Percentiles rank a stretch among this genome's conserved stretches.
Evolutionary conservation across 257 asterid species (phyloP).

Genomic region (Gentiana macrophylla): DNA sequence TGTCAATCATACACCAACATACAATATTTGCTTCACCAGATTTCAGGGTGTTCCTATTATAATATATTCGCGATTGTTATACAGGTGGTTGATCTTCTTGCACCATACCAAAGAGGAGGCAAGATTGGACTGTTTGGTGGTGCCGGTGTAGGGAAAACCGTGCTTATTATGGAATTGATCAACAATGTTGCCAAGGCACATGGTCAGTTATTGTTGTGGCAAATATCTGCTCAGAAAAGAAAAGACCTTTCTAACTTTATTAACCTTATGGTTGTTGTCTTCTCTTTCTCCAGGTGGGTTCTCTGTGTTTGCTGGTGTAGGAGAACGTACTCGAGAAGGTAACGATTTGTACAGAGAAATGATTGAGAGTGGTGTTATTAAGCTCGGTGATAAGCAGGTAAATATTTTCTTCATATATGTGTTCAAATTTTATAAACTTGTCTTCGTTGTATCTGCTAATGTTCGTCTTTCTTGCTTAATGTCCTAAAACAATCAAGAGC

Average conservation of each 20-base stretch:
- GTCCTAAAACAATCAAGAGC: conserved; percentile 19
- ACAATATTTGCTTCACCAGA: no score
- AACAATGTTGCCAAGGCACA: conserved; percentile 96
- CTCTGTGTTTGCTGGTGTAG: conserved; percentile 99
- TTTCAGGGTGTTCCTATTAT: neutral
- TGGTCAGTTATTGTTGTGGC: conserved; percentile 35
- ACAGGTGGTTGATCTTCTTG: conserved; percentile 96
- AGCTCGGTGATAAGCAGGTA: conserved; percentile 97
- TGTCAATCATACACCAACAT: no score
- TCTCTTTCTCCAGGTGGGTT: conserved; percentile 67
- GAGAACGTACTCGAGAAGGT: conserved; percentile 98
- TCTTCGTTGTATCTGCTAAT: neutral
- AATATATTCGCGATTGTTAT: neutral
- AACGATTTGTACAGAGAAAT: conserved; percentile 96
- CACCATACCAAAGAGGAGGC: conserved; percentile 98
- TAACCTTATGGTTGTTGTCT: conserved; percentile 4
- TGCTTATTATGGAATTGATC: conserved; percentile 92
- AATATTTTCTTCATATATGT: neutral
- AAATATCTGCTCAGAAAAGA: neutral
- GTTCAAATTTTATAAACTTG: neutral
- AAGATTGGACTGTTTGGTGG: conserved; percentile 97
- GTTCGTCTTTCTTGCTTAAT: neutral
- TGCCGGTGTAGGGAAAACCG: conserved; percentile 96
- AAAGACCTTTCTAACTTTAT: neutral
- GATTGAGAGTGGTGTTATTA: conserved; percentile 99